Percentiles rank a stretch among this genome's conserved stretches.
phyloP scores from a whole-genome alignment of 441 rosid genomes.

The Corymbia calophylla region DNA sequence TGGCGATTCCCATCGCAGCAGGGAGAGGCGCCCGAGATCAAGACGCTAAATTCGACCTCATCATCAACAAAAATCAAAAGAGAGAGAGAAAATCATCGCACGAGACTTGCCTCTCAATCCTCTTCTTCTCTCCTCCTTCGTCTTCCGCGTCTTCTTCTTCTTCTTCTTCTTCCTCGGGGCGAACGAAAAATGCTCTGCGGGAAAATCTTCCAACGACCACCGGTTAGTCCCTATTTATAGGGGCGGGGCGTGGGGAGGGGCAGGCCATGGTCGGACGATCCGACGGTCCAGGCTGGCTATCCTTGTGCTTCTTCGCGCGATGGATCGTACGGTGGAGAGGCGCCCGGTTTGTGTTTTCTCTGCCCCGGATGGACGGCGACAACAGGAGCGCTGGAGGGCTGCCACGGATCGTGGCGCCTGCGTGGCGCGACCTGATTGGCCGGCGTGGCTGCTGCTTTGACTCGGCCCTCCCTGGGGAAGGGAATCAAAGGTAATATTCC shows the following conservation, averaged over 20 bases:
- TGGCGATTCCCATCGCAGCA: background rate
- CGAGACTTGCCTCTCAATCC: background rate
- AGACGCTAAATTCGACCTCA: background rate
- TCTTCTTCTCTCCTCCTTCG: background rate
- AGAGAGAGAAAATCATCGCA: background rate
- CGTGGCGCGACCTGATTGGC: constrained; percentile 20
- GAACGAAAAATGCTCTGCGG: background rate
- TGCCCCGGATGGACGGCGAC: constrained; percentile 14
- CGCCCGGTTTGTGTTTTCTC: constrained; percentile 46
- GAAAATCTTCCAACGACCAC: rapidly evolving
- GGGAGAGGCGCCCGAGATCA: background rate
- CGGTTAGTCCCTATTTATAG: constrained; percentile 28
- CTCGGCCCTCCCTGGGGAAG: background rate
- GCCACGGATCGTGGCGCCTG: constrained; percentile 32
- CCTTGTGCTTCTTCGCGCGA: constrained; percentile 49
- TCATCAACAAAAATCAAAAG: background rate
- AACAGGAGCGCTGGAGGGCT: constrained; percentile 1
- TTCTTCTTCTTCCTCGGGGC: background rate
- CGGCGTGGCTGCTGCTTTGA: background rate
- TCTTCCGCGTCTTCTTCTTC: background rate
- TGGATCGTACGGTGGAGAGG: constrained; percentile 30
- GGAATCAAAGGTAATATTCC: background rate
- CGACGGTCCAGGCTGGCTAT: constrained; percentile 31
- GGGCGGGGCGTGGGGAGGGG: background rate
- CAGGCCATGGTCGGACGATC: background rate